Evolutionary conservation across 176 grass and related monocot species (phyloP).

Genomic region (Triticum urartu): DNA sequence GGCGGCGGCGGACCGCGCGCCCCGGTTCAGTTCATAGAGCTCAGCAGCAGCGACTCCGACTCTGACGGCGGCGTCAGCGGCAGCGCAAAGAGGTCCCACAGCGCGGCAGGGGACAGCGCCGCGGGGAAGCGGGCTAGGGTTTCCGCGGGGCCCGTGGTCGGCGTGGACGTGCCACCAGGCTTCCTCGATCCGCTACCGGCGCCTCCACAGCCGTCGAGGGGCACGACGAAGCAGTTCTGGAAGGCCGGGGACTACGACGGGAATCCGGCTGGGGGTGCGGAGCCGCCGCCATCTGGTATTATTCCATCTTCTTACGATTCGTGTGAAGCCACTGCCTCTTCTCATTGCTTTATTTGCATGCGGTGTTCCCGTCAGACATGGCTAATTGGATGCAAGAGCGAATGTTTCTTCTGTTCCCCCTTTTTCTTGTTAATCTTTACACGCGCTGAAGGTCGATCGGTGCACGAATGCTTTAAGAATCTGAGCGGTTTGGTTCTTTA

Average conservation of each 20-base stretch:
- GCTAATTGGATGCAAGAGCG: not conserved
- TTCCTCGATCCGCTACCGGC: slow-evolving; percentile 75
- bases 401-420: not conserved
- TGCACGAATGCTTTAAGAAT: not conserved
- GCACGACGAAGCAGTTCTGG: slow-evolving; percentile 87
- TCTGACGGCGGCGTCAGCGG: slow-evolving; percentile 30
- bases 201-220: not conserved
- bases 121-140: slow-evolving; percentile 39
- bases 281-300: slow-evolving; percentile 43
- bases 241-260: slow-evolving; percentile 88
- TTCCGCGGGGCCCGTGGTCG: slow-evolving; percentile 1
- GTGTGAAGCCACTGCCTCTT: not conserved
- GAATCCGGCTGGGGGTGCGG: slow-evolving; percentile 19
- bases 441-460: too few relatives aligned
- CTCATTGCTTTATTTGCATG: not conserved
- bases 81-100: slow-evolving; percentile 27
- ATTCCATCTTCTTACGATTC: not conserved
- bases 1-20: not conserved
- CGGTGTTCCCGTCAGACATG: not conserved
- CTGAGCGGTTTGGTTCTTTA: not conserved
- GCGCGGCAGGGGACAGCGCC: not conserved
- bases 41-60: slow-evolving; percentile 72
- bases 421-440: not conserved
- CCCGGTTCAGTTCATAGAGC: slow-evolving; percentile 52
- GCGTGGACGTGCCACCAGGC: slow-evolving; percentile 50